phyloP scores from a whole-genome alignment of 2,329 filamentous ascomycete species.

The Chaetomium olivaceum region DNA sequence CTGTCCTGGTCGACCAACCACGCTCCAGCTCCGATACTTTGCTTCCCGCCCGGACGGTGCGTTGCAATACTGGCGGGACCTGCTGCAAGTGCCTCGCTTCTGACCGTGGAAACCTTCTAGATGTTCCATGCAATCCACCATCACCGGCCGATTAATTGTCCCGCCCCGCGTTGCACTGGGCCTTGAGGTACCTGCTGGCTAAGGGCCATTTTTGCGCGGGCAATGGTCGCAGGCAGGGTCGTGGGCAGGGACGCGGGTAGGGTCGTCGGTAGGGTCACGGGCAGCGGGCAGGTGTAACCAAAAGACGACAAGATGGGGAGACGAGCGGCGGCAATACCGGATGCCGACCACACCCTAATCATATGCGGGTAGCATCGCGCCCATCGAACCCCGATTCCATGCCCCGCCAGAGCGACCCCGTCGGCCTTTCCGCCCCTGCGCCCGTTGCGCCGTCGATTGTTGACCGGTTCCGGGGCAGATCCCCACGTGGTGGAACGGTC shows the following conservation, averaged over 20 bases:
- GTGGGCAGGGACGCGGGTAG: background rate
- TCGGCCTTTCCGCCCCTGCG: conserved; percentile 3
- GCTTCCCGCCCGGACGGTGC: conserved; percentile 2
- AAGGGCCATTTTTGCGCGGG: conserved; percentile 5
- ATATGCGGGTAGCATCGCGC: background rate
- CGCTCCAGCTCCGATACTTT: background rate
- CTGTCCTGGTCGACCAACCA: conserved; percentile 7
- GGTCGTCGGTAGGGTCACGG: background rate
- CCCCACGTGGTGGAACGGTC: conserved; percentile 18
- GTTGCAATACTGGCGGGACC: background rate
- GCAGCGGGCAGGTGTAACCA: background rate
- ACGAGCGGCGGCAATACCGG: background rate
- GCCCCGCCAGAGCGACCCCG: background rate
- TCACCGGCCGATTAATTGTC: background rate
- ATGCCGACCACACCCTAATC: background rate
- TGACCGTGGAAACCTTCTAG: background rate
- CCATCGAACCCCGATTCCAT: background rate
- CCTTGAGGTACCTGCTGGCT: background rate
- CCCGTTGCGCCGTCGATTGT: conserved; percentile 16
- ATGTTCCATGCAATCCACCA: background rate
- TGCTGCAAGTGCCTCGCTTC: background rate
- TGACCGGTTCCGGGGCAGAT: conserved; percentile 13
- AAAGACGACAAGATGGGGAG: background rate
- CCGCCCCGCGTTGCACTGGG: conserved; percentile 7
- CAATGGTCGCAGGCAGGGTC: background rate